phyloP scores from a whole-genome alignment of 2,329 filamentous ascomycete genomes.

The Aspergillus unguis region DNA sequence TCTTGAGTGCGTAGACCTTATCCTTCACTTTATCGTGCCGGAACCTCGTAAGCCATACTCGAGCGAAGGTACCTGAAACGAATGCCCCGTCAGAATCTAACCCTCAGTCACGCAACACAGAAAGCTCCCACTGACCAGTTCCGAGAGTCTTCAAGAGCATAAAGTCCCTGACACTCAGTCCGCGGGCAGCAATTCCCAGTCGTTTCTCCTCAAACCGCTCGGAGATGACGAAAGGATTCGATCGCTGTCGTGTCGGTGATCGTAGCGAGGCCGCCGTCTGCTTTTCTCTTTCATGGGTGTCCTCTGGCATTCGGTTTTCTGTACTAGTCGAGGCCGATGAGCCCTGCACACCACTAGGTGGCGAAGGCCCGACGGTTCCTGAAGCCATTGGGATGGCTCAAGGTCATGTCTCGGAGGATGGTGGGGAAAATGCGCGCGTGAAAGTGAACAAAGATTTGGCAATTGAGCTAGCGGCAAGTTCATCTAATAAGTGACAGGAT shows the following conservation, averaged over 20 bases:
- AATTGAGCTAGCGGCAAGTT: conserved; percentile 14
- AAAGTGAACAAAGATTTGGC: conserved; percentile 2
- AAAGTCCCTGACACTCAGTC: conserved; percentile 44
- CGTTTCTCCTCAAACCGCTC: conserved; percentile 38
- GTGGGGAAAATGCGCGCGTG: conserved; percentile 8
- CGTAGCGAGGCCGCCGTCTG: conserved; percentile 28
- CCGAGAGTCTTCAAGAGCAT: conserved; percentile 48
- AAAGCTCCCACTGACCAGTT: conserved; percentile 39
- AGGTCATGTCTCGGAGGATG: conserved; percentile 32
- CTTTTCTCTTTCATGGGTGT: conserved; percentile 30
- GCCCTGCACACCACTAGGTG: conserved; percentile 28
- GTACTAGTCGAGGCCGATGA: conserved; percentile 18
- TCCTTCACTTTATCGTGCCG: conserved; percentile 35
- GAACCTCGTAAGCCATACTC: conserved; percentile 49
- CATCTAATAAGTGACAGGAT: conserved; percentile 1
- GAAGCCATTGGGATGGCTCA: conserved; percentile 39
- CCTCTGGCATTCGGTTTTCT: conserved; percentile 16
- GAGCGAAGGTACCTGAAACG: conserved; percentile 48
- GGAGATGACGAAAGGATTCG: conserved; percentile 38
- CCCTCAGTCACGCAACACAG: neutral
- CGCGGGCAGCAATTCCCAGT: conserved; percentile 36
- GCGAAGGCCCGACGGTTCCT: conserved; percentile 36
- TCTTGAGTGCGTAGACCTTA: conserved; percentile 49
- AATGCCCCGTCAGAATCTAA: conserved; percentile 16
- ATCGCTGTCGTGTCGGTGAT: conserved; percentile 27